phyloP scores from a whole-genome alignment of 1,284 basidiomycete species.

The Wallemia mellicola region DNA sequence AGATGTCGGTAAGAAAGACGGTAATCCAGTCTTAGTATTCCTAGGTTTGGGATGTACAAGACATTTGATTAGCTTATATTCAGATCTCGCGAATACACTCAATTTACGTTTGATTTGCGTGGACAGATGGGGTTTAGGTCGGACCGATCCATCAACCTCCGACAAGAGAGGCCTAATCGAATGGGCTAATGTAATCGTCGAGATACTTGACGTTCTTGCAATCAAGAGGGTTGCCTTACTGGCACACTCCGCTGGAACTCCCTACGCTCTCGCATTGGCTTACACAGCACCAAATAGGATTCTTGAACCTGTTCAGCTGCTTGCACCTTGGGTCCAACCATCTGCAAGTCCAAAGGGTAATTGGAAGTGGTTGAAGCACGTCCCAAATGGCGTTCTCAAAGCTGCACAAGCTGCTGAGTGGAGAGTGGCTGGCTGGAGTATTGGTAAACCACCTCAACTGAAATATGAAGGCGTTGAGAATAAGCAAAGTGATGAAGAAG shows the following conservation, averaged over 20 bases:
- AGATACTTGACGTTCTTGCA: slow-evolving; percentile 50
- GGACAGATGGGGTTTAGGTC: slow-evolving; percentile 84
- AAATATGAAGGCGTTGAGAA: slow-evolving; percentile 52
- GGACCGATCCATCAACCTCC: slow-evolving; percentile 34
- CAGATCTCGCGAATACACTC: slow-evolving; percentile 71
- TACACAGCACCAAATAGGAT: slow-evolving; percentile 42
- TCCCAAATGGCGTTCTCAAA: slow-evolving; percentile 71
- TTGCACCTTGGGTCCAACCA: slow-evolving; percentile 77
- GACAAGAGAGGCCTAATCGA: slow-evolving; percentile 45
- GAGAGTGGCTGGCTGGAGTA: slow-evolving; percentile 82
- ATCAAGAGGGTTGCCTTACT: slow-evolving; percentile 59
- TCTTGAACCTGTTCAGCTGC: slow-evolving; percentile 50
- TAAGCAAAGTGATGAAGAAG: slow-evolving; percentile 10
- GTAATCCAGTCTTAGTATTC: slow-evolving; percentile 65
- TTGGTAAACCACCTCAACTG: slow-evolving; percentile 67
- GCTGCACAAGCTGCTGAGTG: slow-evolving; percentile 91
- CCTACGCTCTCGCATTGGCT: slow-evolving; percentile 69
- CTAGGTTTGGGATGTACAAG: slow-evolving; percentile 78
- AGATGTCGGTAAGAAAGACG: slow-evolving; percentile 52
- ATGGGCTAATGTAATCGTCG: slow-evolving; percentile 69
- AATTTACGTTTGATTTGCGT: slow-evolving; percentile 71
- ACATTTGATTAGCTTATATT: slow-evolving; percentile 76
- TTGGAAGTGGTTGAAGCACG: slow-evolving; percentile 89
- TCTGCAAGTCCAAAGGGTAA: slow-evolving; percentile 11
- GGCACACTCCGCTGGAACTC: slow-evolving; percentile 88